phyloP scores from a whole-genome alignment of 768 basidiomycete species.

The Cyathus striatus region DNA sequence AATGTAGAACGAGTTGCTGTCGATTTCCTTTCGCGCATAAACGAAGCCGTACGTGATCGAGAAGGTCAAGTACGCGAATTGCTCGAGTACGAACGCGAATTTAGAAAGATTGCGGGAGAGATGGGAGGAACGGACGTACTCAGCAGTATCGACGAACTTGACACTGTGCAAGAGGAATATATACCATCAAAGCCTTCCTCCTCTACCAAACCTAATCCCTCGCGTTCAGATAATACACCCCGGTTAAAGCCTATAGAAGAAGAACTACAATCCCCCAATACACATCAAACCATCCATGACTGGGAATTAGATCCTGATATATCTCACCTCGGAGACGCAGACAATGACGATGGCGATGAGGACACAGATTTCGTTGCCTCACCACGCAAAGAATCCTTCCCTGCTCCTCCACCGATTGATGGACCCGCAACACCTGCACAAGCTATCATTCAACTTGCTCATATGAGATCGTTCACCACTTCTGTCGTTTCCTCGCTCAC shows the following conservation, averaged over 20 bases:
- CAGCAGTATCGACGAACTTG: conserved; percentile 61
- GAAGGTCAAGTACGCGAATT: conserved; percentile 80
- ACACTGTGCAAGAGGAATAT: conserved; percentile 36
- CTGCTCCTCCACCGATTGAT: conserved; percentile 38
- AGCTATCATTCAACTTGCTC: conserved; percentile 60
- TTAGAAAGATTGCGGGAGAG: conserved; percentile 71
- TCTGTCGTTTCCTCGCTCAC: conserved; percentile 73
- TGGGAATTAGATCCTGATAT: conserved; percentile 60
- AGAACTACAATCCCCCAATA: conserved; percentile 19
- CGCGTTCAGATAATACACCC: conserved; percentile 11
- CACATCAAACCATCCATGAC: conserved; percentile 32
- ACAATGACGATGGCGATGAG: conserved; percentile 40
- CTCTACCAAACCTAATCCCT: conserved; percentile 15
- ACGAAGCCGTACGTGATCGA: conserved; percentile 70
- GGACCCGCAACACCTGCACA: conserved; percentile 53
- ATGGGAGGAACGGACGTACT: conserved; percentile 74
- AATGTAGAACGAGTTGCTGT: conserved; percentile 68
- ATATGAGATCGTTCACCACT: conserved; percentile 69
- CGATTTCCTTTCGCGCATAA: conserved; percentile 71
- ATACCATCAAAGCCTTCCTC: conserved; percentile 27
- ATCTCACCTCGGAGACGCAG: conserved; percentile 40
- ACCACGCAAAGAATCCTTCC: conserved; percentile 56
- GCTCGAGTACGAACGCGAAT: conserved; percentile 73
- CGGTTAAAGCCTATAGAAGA: conserved; percentile 32
- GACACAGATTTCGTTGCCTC: conserved; percentile 35